phyloP scores from a whole-genome alignment of 148 eudicot genomes.

The Diospyros kaki region DNA sequence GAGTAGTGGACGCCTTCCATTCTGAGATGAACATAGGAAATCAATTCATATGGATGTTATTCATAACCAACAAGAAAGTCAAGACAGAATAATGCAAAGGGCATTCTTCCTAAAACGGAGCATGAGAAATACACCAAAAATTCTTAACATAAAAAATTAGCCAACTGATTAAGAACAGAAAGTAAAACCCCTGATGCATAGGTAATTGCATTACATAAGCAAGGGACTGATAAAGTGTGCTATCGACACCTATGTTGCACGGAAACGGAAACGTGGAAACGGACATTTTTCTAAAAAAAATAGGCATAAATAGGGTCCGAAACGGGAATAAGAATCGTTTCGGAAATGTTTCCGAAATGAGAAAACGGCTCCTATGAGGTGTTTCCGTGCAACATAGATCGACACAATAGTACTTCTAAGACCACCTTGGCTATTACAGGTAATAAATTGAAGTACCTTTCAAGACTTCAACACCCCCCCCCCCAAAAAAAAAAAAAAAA shows the following conservation, averaged over 20 bases:
- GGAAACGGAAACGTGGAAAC: too few species aligned
- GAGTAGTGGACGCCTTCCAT: constrained; percentile 73
- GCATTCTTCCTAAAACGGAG: background rate
- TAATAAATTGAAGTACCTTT: background rate
- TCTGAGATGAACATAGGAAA: constrained; percentile 34
- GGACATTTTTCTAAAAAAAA: too few species aligned
- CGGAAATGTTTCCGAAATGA: too few species aligned
- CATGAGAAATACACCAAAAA: background rate
- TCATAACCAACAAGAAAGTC: background rate
- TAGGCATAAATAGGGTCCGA: too few species aligned
- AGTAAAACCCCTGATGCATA: background rate
- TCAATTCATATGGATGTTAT: background rate
- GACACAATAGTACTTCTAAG: background rate
- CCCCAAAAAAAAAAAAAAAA: too few species aligned
- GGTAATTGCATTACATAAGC: background rate
- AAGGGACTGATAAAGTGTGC: background rate
- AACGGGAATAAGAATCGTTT: too few species aligned
- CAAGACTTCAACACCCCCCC: too few species aligned
- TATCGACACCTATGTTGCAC: too few species aligned
- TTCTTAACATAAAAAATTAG: background rate
- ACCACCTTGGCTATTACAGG: background rate
- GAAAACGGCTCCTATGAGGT: too few species aligned
- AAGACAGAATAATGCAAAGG: background rate
- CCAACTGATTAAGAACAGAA: background rate
- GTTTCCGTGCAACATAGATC: too few species aligned